Evolutionary conservation across 192 early-diverging fungal genomes (phyloP), one percentile per base, ranked within the genome.

Genomic region (Coemansia asiatica): DNA sequence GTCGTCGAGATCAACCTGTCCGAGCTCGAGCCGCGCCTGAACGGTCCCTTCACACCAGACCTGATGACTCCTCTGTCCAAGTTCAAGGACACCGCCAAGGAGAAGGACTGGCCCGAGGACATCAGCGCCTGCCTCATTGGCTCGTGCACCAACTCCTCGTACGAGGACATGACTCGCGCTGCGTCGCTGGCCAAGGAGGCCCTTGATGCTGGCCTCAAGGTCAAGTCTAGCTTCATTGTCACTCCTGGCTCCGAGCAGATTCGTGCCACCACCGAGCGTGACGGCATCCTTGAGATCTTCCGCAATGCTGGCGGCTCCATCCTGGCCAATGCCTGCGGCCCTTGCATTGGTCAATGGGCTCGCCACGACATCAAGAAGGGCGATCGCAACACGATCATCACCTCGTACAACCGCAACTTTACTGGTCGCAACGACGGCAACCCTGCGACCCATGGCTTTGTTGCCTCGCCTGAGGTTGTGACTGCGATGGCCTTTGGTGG

Each of bases 331-430:
- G 96, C 96, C 62, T 98, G 96, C 82, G 96, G 96, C 46, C 96
- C 96, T 46, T 98, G 96, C 85, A 98, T 98, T 74, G 96, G 96
- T 68, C 94, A 96, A 84, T 98, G 96, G 96, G 95, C 96, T 78
- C 96, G 96, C 76, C 77, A 93, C 69, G 96, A 98, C 83, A 86
- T 95, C 69, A 89, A 91, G 86, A 95, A 96, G 88, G 95, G 95
- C 74, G 91, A 92, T 56, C 90, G 91, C 84, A 98, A 98, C 90
- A 92, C 94, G 19, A 98, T 98, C 84, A 87, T 98, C 80, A 98
- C 94, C 75, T 96, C 95, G 53, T 98, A 96, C 87, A 98, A 98
- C 90, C 91, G 96, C 82, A 98, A 98, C 90, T 98, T 98, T 82
- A 96, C 94, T 57, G 96, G 92, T 61, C 93, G 96, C 89, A 98